Evolutionary conservation across 306 rosid species (phyloP), one percentile per base, ranked within the genome.

Genomic region (Cucurbita maxima): DNA sequence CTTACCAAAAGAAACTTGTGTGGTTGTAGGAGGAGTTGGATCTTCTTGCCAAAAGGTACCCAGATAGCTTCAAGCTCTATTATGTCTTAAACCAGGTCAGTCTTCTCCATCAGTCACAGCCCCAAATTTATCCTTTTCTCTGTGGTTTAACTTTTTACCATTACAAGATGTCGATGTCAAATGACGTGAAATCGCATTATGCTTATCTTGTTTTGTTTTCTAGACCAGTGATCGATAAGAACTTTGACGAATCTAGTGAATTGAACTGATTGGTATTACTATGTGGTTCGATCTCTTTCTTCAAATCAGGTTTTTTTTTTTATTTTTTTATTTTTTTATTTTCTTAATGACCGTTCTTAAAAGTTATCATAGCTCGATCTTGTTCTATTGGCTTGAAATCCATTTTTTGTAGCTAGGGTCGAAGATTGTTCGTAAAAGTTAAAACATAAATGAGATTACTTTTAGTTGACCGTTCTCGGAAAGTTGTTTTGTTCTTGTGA

Each of bases 21-120:
- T 69, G 73, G 3, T 69, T 83, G 84, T 94, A 95, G 97, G 96
- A 91, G 62, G 99, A 89, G 82, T 81, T 95, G 81, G 93, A 91
- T 25, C 81, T 86, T 58, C 96, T 95, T 68, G 82, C 96, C 36
- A 7, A 82, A 70, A 88, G 86, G 63, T 86, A 89, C 76, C 86
- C 96, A 1, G 93, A 83, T 72, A 87, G 82, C 71, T 95, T 95
- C 81, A 86, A 85, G 63, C 30, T 89, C 75, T 89, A 79, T 84
- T 89, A 84, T 43, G 97, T 95, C 73, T 75, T 95, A 69, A 95
- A 95, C 81, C 91, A 95, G 97, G 99, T 90, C 44, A 55, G 81
- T 76, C 69, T 37, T 75, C 51, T 73, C 75, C 56, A 53, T 56
- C 77, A 11, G 50, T 72, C 81, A 8, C 51, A 80, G 70, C 60